Base-by-base conservation (phyloP, 129 eudicot species). In the Artemisia tridentata region DNA sequence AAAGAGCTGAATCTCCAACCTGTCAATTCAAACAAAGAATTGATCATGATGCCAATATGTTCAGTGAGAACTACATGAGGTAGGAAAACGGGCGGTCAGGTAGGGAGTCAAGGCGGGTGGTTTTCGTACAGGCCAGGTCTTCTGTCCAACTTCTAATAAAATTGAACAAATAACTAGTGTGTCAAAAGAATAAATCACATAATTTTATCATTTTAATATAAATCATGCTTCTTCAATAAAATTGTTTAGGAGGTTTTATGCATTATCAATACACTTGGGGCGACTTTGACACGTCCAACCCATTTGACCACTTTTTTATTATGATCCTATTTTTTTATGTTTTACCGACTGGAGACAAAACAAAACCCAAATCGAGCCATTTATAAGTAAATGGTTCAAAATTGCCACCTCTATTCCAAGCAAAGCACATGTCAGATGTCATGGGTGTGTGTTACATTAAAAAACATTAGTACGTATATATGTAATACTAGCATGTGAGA, bases 1-100 rank as follows among this genome's bases (percentile, higher is more conserved):
- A 89, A 43, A 93, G 85, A 83, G 98, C 96, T 0, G 95, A 89
- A 47, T 93, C 98, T 62, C 87, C 96, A 57, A 93, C 92, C 96
- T 89, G 88, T 59, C 58, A 23, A 53, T 43, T 23, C 12, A 41
- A 19, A 7, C 11, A 10, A 34, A 50, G 29, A 62, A 46, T 9
- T 59, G 43, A 59, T 23, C 41, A 25, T 0, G 11, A 59, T 17
- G 43, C 16, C 65, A 25, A 13, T 59, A 59, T 59, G 65, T 16
- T 2, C 38, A 25, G n/a, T 59, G 43, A 23, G 5, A 59, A 59
- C 25, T 59, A 12, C 23, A 4, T 20, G 15, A 59, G 63, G 27
- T 58, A 15, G 13, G 8, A 58, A 20, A 21, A 58, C 20, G 38
- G 2, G 10, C 17, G 7, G 63, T 14, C 14, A 17, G 56, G 8